Conservation (phyloP, 495 filamentous ascomycete genomes). For the Tetracladium marchalianum region DNA sequence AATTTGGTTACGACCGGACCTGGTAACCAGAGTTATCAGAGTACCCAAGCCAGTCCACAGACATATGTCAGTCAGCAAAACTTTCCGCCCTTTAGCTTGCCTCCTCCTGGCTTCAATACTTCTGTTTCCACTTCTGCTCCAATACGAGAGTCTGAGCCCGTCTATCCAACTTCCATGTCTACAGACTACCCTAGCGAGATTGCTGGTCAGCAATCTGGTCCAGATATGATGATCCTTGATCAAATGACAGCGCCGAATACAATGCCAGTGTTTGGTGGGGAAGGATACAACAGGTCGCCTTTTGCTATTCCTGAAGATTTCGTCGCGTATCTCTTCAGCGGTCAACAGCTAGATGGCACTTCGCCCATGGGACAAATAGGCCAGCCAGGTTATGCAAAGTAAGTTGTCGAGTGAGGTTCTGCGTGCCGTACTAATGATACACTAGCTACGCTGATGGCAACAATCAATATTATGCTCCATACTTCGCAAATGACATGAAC, state of each 20-base stretch:
- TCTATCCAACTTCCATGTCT: slow-evolving; percentile 16
- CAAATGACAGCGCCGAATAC: slow-evolving; percentile 56
- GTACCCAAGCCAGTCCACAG: slow-evolving; percentile 22
- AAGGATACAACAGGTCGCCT: slow-evolving; percentile 76
- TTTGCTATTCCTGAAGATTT: slow-evolving; percentile 87
- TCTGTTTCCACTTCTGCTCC: slow-evolving; percentile 9
- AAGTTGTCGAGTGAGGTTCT: slow-evolving; percentile 13
- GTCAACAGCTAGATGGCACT: slow-evolving; percentile 24
- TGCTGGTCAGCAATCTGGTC: slow-evolving; percentile 32
- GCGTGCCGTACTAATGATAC: slow-evolving; percentile 1
- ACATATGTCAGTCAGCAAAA: slow-evolving; percentile 40
- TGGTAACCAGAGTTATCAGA: slow-evolving; percentile 34
- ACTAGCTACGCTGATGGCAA: slow-evolving; percentile 40
- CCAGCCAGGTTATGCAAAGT: slow-evolving; percentile 38
- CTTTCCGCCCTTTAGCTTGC: slow-evolving; percentile 44
- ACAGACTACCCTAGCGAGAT: slow-evolving; percentile 17
- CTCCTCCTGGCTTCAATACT: slow-evolving; percentile 33
- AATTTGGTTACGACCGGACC: slow-evolving; percentile 40
- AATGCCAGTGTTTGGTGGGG: slow-evolving; percentile 76
- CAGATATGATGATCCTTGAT: slow-evolving; percentile 52
- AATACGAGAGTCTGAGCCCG: slow-evolving; percentile 11
- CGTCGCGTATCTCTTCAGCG: slow-evolving; percentile 83
- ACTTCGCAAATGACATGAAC: slow-evolving; percentile 34
- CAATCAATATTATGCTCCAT: slow-evolving; percentile 41
- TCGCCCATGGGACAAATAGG: slow-evolving; percentile 26